Base-by-base conservation (phyloP, 73 alveolate genomes). In the Paramecium caudatum region DNA sequence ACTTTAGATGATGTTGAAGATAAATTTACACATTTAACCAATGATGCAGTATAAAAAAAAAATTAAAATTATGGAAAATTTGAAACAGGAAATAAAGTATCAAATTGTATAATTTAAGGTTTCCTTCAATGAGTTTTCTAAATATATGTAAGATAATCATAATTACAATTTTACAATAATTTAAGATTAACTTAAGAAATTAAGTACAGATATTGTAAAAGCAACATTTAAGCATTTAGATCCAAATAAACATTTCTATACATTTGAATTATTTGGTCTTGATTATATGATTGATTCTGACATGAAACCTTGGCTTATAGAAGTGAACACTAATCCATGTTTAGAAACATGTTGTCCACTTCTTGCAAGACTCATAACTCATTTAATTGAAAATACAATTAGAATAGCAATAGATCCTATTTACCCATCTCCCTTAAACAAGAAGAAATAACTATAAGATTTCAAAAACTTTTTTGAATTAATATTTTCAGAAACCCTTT, bases 311-410 rank as follows among this genome's bases (percentile, higher is more conserved):
- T 94, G 95, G 91, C 91, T 97, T 62, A 96, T 97, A 10, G 99
- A 97, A 86, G 98, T 95, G 1, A 97, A 97, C 82, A 96, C 98
- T 30, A 97, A 98, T 69, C 99, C 99, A 25, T 96, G 99, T 65
- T 90, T 97, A 36, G 99, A 96, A 92, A 84, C 95, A 16, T 91
- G 98, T 46, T 95, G 98, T 12, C 98, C 99, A 21, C 95, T 96
- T 27, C 94, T 97, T n/a, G 95, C 97, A 80, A 90, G 96, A 90
- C 49, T 97, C 5, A 95, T 97, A 45, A 95, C 98, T 33, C 87
- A 94, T 81, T 92, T 97, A 95, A 83, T 97, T 2, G 99, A 97
- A 74, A 94, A 93, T 87, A 97, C 97, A 32, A 94, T 97, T 84
- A 95, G 96, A 69, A 92, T 97, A 25, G 96, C 98, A 34, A 91